Conservation (phyloP, 768 basidiomycete species). For the Termitomyces titanicus region DNA sequence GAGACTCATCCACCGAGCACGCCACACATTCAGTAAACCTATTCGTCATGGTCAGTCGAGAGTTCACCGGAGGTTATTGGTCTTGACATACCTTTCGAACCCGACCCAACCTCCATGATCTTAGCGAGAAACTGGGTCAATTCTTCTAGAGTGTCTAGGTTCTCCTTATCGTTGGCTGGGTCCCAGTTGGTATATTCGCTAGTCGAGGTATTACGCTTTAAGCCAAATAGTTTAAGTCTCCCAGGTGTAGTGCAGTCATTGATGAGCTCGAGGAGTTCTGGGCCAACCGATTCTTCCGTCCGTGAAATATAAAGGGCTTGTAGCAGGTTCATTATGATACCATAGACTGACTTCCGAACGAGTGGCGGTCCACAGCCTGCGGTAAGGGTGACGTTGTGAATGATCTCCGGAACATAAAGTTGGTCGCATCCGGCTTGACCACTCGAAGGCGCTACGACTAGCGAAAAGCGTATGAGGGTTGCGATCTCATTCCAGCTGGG, state of each 20-base stretch:
- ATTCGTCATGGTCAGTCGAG: constrained; percentile 1
- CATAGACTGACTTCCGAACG: constrained; percentile 80
- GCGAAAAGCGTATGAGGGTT: constrained; percentile 70
- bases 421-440: constrained; percentile 63
- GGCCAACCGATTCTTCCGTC: constrained; percentile 54
- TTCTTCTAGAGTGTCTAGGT: constrained; percentile 63
- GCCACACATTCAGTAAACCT: constrained; percentile 86
- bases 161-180: constrained; percentile 47
- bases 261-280: constrained; percentile 61
- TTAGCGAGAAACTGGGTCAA: constrained; percentile 61
- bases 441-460: constrained; percentile 67
- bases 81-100: constrained; percentile 56
- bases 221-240: constrained; percentile 69
- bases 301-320: constrained; percentile 68
- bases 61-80: neutral
- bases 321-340: constrained; percentile 75
- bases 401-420: constrained; percentile 78
- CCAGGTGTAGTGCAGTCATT: constrained; percentile 55
- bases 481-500: constrained; percentile 80
- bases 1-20: constrained; percentile 90
- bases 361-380: constrained; percentile 70
- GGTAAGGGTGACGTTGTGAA: constrained; percentile 76
- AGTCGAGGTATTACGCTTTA: constrained; percentile 55
- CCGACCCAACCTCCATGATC: constrained; percentile 61
- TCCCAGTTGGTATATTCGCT: constrained; percentile 68